Evolutionary conservation across 2,329 filamentous ascomycete species (phyloP).

Genomic region (Stylonectria norvegica): DNA sequence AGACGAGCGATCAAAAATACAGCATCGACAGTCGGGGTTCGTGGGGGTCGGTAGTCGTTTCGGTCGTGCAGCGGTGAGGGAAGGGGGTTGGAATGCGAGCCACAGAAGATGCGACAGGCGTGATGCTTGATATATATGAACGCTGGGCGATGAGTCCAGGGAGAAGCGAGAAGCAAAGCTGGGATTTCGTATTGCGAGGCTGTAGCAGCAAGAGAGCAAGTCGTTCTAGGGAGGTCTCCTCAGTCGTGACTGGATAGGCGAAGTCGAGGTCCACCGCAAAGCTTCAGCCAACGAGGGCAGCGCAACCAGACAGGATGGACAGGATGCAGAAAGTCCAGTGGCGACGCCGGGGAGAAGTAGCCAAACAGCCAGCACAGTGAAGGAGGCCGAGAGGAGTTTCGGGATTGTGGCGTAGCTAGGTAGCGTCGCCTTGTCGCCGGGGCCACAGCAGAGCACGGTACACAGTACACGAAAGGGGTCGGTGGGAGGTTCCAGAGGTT

Average conservation of each 20-base stretch:
- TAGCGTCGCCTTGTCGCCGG: not conserved
- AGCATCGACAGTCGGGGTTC: slow-evolving; percentile 15
- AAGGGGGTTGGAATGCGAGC: slow-evolving; percentile 7
- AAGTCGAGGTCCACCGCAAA: slow-evolving; percentile 4
- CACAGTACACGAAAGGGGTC: slow-evolving; percentile 7
- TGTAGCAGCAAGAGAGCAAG: not conserved
- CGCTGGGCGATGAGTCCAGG: not conserved
- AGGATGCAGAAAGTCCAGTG: slow-evolving; percentile 5
- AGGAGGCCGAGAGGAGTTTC: slow-evolving; percentile 18
- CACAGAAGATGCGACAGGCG: slow-evolving; percentile 2
- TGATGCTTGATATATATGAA: slow-evolving; percentile 10
- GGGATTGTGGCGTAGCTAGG: not conserved
- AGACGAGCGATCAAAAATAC: slow-evolving; percentile 14
- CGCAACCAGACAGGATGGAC: slow-evolving; percentile 3
- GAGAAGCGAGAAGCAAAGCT: not conserved
- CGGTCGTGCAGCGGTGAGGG: slow-evolving; percentile 23
- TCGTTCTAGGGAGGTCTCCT: slow-evolving; percentile 1
- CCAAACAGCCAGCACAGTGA: slow-evolving; percentile 18
- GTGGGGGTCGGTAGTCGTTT: slow-evolving; percentile 10
- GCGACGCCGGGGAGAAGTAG: slow-evolving; percentile 4
- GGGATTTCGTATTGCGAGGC: not conserved
- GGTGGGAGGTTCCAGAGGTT: slow-evolving; percentile 3
- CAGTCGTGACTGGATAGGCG: slow-evolving; percentile 7
- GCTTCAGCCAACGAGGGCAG: slow-evolving; percentile 16
- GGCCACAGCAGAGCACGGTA: slow-evolving; percentile 7